phyloP scores from a whole-genome alignment of 2,329 filamentous ascomycete species.

The Stachybotrys chartarum region DNA sequence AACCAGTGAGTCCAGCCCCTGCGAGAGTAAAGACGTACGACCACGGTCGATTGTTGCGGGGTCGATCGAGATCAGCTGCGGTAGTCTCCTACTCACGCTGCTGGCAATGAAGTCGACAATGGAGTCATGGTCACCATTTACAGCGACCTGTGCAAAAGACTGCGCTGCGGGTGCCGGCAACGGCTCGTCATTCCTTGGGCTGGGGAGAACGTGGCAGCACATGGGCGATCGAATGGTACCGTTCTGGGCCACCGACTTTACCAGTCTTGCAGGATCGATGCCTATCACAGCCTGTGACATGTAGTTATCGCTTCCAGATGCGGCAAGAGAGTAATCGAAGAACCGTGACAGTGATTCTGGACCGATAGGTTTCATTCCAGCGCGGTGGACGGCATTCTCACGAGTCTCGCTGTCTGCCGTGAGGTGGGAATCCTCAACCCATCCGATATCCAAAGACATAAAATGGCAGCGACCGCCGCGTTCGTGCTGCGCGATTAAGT shows the following conservation, averaged over 20 bases:
- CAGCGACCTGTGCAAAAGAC: conserved; percentile 7
- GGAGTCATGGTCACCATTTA: conserved; percentile 5
- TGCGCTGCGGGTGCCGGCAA: conserved; percentile 14
- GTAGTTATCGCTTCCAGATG: background rate
- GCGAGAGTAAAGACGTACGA: background rate
- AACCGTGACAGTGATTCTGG: conserved; percentile 1
- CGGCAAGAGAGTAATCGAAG: background rate
- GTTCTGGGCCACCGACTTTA: background rate
- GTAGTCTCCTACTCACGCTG: conserved; percentile 12
- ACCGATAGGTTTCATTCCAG: conserved; percentile 10
- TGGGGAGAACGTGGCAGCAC: background rate
- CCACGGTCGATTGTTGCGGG: conserved; percentile 7
- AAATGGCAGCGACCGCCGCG: conserved; percentile 24
- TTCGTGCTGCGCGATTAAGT: conserved; percentile 22
- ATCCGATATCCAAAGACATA: conserved; percentile 25
- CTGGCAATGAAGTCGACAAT: conserved; percentile 7
- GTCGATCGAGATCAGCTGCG: conserved; percentile 6
- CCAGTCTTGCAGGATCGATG: background rate
- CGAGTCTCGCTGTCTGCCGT: conserved; percentile 10
- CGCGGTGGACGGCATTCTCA: conserved; percentile 8
- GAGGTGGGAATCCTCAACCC: conserved; percentile 14
- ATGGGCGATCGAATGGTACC: background rate
- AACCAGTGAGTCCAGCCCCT: conserved; percentile 14
- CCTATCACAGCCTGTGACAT: background rate
- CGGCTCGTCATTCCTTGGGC: background rate